phyloP scores from a whole-genome alignment of 257 asterid species.

The Fraxinus excelsior region DNA sequence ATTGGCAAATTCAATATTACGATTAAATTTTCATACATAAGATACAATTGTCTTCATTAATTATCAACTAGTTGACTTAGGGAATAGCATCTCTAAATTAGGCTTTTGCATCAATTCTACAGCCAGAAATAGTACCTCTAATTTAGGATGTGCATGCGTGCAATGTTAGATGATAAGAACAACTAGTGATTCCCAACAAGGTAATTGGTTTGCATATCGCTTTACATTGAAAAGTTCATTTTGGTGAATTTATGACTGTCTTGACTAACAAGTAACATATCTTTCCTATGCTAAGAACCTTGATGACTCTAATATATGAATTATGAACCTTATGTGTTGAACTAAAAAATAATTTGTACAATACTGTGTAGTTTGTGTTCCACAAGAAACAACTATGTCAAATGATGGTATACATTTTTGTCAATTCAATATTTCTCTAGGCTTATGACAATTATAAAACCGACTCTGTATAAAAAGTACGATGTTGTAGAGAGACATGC shows the following conservation, averaged over 20 bases:
- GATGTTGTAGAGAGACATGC: no score
- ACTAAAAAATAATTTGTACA: neutral
- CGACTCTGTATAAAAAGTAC: no score
- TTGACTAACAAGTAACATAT: neutral
- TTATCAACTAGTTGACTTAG: no score
- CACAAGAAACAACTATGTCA: neutral
- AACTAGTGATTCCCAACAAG: neutral
- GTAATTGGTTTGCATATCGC: neutral
- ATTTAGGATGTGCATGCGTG: neutral
- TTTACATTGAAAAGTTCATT: neutral
- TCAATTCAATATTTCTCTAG: neutral
- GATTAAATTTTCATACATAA: no score
- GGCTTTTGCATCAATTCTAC: slow-evolving; percentile 92
- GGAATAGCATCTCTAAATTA: slow-evolving; percentile 65
- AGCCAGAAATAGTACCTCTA: no score
- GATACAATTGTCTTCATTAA: no score
- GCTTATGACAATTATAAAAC: neutral
- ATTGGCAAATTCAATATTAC: neutral
- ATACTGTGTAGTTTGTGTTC: no score
- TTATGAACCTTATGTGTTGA: neutral
- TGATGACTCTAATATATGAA: neutral
- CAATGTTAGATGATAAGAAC: neutral
- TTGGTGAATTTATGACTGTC: neutral
- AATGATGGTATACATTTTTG: neutral
- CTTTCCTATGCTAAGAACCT: neutral